Percentiles rank a stretch among this genome's conserved stretches.
Evolutionary conservation across 441 rosid genomes (phyloP).

Genomic region (Viola pubescens): DNA sequence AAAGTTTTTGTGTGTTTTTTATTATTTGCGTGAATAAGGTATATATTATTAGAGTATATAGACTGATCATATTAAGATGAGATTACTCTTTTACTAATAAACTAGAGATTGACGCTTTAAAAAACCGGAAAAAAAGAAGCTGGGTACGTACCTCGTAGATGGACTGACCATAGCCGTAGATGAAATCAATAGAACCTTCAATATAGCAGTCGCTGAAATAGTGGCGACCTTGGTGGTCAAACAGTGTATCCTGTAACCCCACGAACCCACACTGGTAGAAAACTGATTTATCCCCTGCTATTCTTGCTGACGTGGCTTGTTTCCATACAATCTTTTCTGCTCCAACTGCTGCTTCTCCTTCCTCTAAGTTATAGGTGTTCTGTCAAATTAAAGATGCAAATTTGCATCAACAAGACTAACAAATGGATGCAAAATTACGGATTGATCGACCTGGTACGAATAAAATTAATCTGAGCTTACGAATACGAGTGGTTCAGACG

Average conservation of each 20-base stretch:
- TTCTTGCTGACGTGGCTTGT: not conserved
- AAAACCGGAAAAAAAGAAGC: not conserved
- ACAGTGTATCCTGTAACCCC: not conserved
- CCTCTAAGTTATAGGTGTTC: constrained; percentile 10
- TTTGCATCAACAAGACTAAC: no score
- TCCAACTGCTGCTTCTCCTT: not conserved
- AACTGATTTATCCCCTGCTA: not conserved
- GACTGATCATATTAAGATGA: not conserved
- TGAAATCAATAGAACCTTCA: not conserved
- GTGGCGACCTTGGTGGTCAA: not conserved
- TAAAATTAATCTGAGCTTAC: no score
- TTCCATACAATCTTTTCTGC: not conserved
- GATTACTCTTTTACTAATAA: not conserved
- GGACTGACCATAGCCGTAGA: not conserved
- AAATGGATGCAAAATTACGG: no score
- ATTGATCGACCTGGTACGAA: no score
- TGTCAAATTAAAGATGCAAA: not conserved
- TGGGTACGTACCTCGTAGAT: not conserved
- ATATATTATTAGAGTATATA: no score
- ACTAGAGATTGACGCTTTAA: no score
- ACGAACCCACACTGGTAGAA: not conserved
- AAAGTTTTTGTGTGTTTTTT: not conserved
- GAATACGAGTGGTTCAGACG: not conserved
- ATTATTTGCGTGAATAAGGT: no score
- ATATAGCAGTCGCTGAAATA: not conserved